Evolutionary conservation across 2,329 filamentous ascomycete species (phyloP).

Genomic region (Stagonosporopsis cucurbitacearum): DNA sequence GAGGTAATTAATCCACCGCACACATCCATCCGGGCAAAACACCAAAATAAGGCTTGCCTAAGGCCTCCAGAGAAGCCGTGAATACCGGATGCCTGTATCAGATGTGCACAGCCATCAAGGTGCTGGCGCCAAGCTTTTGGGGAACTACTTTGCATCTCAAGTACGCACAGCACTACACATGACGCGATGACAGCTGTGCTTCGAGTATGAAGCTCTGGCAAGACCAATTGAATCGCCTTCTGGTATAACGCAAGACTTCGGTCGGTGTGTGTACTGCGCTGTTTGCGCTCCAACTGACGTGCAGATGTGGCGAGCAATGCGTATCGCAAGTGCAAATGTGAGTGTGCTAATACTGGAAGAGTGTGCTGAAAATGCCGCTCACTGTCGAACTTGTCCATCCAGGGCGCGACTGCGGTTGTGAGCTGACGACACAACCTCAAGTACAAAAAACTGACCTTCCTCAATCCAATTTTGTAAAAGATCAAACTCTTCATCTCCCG

Average conservation of each 20-base stretch:
- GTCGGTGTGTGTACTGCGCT: not conserved
- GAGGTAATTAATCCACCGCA: not conserved
- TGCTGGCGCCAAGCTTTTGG: not conserved
- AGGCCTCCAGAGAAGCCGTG: not conserved
- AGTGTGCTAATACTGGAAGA: not conserved
- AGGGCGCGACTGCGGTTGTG: not conserved
- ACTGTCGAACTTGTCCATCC: not conserved
- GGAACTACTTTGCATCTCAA: not conserved
- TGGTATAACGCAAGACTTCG: not conserved
- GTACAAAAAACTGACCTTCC: not conserved
- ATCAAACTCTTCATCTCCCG: not conserved
- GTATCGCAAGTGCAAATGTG: not conserved
- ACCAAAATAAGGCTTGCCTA: not conserved
- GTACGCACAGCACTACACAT: not conserved
- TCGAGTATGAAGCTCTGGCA: not conserved
- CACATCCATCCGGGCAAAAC: not conserved
- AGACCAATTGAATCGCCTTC: not conserved
- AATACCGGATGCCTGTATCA: not conserved
- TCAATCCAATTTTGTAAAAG: not conserved
- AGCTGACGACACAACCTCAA: not conserved
- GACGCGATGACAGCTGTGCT: not conserved
- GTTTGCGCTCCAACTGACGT: not conserved
- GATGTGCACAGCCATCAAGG: not conserved
- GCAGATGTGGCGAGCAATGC: not conserved
- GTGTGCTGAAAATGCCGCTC: not conserved